phyloP scores from a whole-genome alignment of 371 early-diverging fungal species.

The Mucor plumbeus region DNA sequence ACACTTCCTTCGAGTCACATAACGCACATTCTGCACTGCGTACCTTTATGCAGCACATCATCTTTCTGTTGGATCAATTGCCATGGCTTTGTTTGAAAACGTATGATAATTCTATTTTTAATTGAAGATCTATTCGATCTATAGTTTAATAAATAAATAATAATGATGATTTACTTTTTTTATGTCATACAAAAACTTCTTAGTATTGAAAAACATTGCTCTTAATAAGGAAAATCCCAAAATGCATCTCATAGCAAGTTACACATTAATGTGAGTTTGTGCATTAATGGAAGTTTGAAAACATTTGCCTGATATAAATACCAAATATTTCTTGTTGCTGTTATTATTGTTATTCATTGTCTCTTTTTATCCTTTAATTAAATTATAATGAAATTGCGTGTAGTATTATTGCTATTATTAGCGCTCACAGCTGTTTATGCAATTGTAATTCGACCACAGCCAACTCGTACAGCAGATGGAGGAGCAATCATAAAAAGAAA shows the following conservation, averaged over 20 bases:
- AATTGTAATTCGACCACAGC: constrained; percentile 21
- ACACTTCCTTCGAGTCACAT: background rate
- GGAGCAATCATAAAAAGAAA: background rate
- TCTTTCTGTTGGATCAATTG: background rate
- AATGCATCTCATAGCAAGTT: background rate
- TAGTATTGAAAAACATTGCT: constrained; percentile 14
- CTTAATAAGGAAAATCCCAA: constrained; percentile 16
- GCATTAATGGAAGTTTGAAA: constrained; percentile 24
- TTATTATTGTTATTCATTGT: constrained; percentile 7
- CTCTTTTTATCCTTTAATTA: background rate
- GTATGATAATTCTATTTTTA: background rate
- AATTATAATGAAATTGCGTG: constrained; percentile 13
- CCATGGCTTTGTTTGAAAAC: background rate
- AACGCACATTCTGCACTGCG: background rate
- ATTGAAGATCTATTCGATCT: background rate
- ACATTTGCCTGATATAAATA: constrained; percentile 19
- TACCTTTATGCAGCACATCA: background rate
- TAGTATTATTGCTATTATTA: constrained; percentile 2
- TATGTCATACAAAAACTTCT: background rate
- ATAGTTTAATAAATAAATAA: background rate
- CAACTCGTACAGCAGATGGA: constrained; percentile 18
- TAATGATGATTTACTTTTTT: background rate
- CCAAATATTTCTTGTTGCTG: too few relatives aligned
- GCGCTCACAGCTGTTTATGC: background rate
- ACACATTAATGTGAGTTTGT: constrained; percentile 2